Evolutionary conservation across 805 yeast species (phyloP).

Genomic region (Starmerella cellae): DNA sequence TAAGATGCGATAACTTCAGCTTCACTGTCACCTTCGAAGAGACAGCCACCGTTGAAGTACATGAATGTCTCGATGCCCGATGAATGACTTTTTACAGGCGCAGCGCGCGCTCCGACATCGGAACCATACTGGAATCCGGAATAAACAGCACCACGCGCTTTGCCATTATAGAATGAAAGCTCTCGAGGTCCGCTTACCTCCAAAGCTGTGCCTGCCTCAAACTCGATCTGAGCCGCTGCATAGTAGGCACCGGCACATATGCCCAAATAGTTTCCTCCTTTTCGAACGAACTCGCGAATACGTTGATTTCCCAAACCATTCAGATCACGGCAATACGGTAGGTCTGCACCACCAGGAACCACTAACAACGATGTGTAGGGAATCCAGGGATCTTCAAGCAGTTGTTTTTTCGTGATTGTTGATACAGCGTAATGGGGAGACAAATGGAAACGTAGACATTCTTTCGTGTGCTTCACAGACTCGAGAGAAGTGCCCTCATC

Average conservation of each 20-base stretch:
- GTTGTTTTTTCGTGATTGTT: constrained; percentile 46
- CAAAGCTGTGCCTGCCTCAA: constrained; percentile 59
- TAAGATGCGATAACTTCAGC: constrained; percentile 68
- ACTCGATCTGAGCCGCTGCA: constrained; percentile 62
- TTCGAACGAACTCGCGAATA: constrained; percentile 50
- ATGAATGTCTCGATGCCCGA: constrained; percentile 6
- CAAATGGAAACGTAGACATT: constrained; percentile 56
- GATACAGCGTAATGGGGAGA: constrained; percentile 84
- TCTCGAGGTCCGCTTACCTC: constrained; percentile 85
- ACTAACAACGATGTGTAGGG: constrained; percentile 65
- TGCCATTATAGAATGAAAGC: constrained; percentile 68
- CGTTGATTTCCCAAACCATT: constrained; percentile 54
- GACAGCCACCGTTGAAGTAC: constrained; percentile 84
- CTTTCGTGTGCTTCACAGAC: constrained; percentile 71
- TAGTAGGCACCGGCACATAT: constrained; percentile 95
- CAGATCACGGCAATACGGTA: constrained; percentile 64
- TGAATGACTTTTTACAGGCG: constrained; percentile 24
- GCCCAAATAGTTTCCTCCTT: constrained; percentile 77
- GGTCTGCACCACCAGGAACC: constrained; percentile 94
- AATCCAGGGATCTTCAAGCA: constrained; percentile 80
- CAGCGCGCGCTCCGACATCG: constrained; percentile 62
- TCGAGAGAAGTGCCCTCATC: constrained; percentile 81
- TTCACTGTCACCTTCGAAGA: constrained; percentile 50
- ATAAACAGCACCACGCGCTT: constrained; percentile 66
- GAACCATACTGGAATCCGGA: constrained; percentile 69